These are phyloP conservation scores for Cylindricascospora bacillispora DNA, from an alignment of 1,139 yeast species.

Conservation along the genomic window DNA sequence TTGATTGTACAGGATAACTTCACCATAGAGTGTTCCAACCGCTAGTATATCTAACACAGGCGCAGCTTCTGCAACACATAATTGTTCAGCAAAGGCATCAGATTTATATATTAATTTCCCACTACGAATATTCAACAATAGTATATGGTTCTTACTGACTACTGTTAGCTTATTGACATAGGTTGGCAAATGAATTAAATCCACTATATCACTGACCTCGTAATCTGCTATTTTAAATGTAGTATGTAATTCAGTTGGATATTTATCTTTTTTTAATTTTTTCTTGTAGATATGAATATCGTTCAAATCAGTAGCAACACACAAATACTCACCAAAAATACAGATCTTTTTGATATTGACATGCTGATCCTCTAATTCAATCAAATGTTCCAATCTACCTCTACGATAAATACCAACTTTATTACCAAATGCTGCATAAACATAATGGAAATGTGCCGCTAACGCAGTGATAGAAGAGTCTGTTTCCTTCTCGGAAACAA, in stretches of 20 bases:
- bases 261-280: slow-evolving; percentile 32
- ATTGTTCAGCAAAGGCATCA: slow-evolving; percentile 35
- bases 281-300: slow-evolving; percentile 54
- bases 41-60: slow-evolving; percentile 83
- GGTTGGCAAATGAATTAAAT: slow-evolving; percentile 75
- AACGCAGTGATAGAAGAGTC: slow-evolving; percentile 56
- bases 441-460: slow-evolving; percentile 73
- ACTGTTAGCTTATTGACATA: slow-evolving; percentile 80
- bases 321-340: slow-evolving; percentile 69
- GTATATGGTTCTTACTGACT: slow-evolving; percentile 49
- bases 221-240: slow-evolving; percentile 38
- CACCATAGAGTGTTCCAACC: slow-evolving; percentile 61
- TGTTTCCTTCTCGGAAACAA: slow-evolving; percentile 76
- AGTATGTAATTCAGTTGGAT: slow-evolving; percentile 56
- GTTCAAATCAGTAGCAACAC: slow-evolving; percentile 43
- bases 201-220: slow-evolving; percentile 54
- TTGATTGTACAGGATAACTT: slow-evolving; percentile 52
- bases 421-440: slow-evolving; percentile 65
- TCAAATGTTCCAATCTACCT: slow-evolving; percentile 57
- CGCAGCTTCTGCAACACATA: slow-evolving; percentile 61
- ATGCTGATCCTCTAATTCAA: slow-evolving; percentile 23
- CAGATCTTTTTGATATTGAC: slow-evolving; percentile 37
- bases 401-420: slow-evolving; percentile 69
- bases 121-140: slow-evolving; percentile 62
- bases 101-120: slow-evolving; percentile 61